Evolutionary conservation across 2,329 filamentous ascomycete species (phyloP).

Genomic region (Magnaporthiopsis poae): DNA sequence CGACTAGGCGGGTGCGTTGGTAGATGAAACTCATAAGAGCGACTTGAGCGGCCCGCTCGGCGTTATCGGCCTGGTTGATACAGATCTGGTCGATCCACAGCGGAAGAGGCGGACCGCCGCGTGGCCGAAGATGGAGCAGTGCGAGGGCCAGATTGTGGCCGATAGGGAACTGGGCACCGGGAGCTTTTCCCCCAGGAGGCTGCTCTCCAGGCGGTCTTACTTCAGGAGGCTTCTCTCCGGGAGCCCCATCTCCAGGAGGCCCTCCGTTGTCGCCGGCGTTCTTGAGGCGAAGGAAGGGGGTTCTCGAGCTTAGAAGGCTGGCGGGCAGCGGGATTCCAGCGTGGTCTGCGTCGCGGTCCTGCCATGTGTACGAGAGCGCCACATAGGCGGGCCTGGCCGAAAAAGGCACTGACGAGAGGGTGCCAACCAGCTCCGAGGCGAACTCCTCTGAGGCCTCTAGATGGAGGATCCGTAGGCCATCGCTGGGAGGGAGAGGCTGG

Average conservation of each 20-base stretch:
- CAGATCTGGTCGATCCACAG: constrained; percentile 9
- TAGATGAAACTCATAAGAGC: constrained; percentile 5
- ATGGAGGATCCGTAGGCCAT: neutral
- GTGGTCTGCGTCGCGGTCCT: neutral
- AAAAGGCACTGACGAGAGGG: neutral
- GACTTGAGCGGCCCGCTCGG: constrained; percentile 2
- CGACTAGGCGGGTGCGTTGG: no score
- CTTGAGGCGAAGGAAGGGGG: neutral
- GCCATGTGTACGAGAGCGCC: constrained; percentile 4
- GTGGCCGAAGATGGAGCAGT: neutral
- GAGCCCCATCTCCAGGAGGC: no score
- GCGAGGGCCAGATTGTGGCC: neutral
- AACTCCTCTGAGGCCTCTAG: neutral
- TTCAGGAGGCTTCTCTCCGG: no score
- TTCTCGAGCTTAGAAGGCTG: no score
- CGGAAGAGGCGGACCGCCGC: no score
- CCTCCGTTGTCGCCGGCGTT: no score
- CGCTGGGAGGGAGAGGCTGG: neutral
- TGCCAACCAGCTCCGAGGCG: neutral
- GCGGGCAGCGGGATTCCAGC: neutral
- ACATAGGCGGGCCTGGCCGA: neutral
- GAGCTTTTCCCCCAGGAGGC: no score
- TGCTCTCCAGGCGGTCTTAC: no score
- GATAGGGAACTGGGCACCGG: neutral
- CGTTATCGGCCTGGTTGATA: constrained; percentile 9